Percentiles rank a stretch among this genome's conserved stretches.
Evolutionary conservation across 2,329 filamentous ascomycete species (phyloP).

Genomic region (Elsinoe fawcettii): DNA sequence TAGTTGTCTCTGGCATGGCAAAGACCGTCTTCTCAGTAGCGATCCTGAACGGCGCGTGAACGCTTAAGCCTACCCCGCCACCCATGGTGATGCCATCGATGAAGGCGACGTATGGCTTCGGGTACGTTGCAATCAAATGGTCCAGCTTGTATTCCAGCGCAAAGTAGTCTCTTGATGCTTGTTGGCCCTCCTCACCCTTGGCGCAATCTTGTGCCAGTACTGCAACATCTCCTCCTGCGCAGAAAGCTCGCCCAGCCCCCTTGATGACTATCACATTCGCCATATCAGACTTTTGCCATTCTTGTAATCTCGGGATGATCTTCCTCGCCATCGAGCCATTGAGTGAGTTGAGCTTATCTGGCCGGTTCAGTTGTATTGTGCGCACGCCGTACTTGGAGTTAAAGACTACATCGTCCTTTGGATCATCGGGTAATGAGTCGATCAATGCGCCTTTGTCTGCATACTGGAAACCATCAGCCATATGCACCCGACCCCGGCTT

Average conservation of each 20-base stretch:
- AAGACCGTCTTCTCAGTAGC: conserved; percentile 93
- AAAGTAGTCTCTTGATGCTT: conserved; percentile 77
- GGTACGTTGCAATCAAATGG: conserved; percentile 87
- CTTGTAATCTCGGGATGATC: conserved; percentile 77
- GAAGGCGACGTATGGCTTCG: conserved; percentile 86
- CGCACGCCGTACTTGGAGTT: conserved; percentile 80
- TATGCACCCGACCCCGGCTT: conserved; percentile 33
- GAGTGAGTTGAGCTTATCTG: conserved; percentile 83
- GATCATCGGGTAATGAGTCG: conserved; percentile 59
- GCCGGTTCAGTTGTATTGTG: conserved; percentile 88
- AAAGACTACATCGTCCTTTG: conserved; percentile 88
- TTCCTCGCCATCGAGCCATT: conserved; percentile 93
- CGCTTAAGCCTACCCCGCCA: conserved; percentile 85
- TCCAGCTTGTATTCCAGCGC: conserved; percentile 92
- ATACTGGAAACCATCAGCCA: conserved; percentile 27
- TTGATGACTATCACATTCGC: conserved; percentile 91
- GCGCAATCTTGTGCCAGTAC: conserved; percentile 68
- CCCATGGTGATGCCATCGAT: conserved; percentile 99
- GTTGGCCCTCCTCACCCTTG: conserved; percentile 59
- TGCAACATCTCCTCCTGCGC: conserved; percentile 85
- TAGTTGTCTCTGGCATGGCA: conserved; percentile 97
- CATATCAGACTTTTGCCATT: conserved; percentile 93
- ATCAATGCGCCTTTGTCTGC: conserved; percentile 25
- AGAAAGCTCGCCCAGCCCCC: conserved; percentile 79
- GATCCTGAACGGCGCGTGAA: conserved; percentile 93